These are phyloP conservation scores for Cystobasidium sp. DNA, from an alignment of 1,284 basidiomycete genomes.

Conservation along the genomic window DNA sequence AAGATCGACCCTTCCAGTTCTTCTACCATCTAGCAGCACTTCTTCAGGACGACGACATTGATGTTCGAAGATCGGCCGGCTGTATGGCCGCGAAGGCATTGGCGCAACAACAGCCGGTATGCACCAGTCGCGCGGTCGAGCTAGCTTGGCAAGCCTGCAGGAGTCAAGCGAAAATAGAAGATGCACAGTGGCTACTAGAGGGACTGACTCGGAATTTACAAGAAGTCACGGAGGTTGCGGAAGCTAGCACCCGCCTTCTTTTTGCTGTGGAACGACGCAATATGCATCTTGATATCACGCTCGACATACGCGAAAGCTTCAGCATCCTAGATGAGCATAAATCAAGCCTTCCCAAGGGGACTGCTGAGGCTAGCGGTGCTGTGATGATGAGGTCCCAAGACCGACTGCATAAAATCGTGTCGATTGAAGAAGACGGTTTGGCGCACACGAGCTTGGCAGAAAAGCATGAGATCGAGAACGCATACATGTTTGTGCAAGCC, in stretches of 20 bases:
- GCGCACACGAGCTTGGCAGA: not conserved
- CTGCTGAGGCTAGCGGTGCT: not conserved
- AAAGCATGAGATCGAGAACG: not conserved
- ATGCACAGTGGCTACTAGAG: not conserved
- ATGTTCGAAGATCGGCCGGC: conserved; percentile 14
- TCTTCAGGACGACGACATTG: conserved; percentile 37
- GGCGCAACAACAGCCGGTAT: not conserved
- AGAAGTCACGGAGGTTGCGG: not conserved
- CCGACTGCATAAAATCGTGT: no score
- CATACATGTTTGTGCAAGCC: conserved; percentile 2
- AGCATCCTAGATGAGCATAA: not conserved
- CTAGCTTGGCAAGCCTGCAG: conserved; percentile 5
- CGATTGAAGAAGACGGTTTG: no score
- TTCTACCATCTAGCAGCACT: conserved; percentile 6
- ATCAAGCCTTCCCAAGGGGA: not conserved
- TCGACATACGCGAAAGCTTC: not conserved
- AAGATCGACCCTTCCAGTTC: conserved; percentile 1
- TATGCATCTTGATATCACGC: conserved; percentile 30
- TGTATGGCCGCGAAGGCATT: not conserved
- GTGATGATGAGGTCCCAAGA: not conserved
- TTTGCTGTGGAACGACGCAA: conserved; percentile 43
- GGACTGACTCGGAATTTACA: not conserved
- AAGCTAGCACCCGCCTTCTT: conserved; percentile 2
- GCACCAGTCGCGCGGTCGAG: conserved; percentile 19
- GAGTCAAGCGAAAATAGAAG: not conserved